phyloP scores from a whole-genome alignment of 2,329 filamentous ascomycete genomes.

The Alternaria triticimaculans region DNA sequence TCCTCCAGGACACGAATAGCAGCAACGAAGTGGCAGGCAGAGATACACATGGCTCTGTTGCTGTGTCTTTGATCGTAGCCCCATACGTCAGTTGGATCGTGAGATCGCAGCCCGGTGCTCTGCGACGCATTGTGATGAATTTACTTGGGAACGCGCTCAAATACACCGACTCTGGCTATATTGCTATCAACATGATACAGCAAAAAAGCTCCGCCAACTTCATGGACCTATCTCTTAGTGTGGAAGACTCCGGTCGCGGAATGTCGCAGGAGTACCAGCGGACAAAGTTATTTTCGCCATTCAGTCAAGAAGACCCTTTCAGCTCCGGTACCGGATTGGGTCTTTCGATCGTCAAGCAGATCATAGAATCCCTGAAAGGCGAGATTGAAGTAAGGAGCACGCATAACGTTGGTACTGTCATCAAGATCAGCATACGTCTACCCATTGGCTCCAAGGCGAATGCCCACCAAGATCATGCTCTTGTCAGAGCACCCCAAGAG shows the following conservation, averaged over 20 bases:
- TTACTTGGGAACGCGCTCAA: conserved; percentile 46
- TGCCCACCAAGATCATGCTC: conserved; percentile 16
- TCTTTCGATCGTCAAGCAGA: conserved; percentile 45
- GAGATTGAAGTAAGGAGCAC: conserved; percentile 42
- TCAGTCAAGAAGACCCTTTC: conserved; percentile 46
- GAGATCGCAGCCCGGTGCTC: conserved; percentile 40
- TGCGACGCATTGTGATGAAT: conserved; percentile 46
- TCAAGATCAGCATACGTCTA: conserved; percentile 32
- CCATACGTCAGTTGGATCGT: conserved; percentile 38
- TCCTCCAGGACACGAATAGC: conserved; percentile 16
- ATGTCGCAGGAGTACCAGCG: conserved; percentile 45
- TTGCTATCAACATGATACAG: conserved; percentile 34
- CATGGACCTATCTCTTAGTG: conserved; percentile 43
- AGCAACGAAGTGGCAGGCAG: conserved; percentile 18
- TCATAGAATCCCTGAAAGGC: conserved; percentile 42
- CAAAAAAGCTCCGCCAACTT: conserved; percentile 15
- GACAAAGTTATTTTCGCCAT: conserved; percentile 41
- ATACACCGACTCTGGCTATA: conserved; percentile 43
- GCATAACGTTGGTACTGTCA: conserved; percentile 33
- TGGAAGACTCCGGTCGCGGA: conserved; percentile 45
- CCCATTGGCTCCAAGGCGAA: conserved; percentile 22
- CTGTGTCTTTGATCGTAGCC: conserved; percentile 40
- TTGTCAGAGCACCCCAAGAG: conserved; percentile 21
- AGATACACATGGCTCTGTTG: conserved; percentile 28
- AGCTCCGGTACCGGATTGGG: conserved; percentile 44